phyloP scores from a whole-genome alignment of 2,329 filamentous ascomycete species.

The Cryphonectria naterciae region DNA sequence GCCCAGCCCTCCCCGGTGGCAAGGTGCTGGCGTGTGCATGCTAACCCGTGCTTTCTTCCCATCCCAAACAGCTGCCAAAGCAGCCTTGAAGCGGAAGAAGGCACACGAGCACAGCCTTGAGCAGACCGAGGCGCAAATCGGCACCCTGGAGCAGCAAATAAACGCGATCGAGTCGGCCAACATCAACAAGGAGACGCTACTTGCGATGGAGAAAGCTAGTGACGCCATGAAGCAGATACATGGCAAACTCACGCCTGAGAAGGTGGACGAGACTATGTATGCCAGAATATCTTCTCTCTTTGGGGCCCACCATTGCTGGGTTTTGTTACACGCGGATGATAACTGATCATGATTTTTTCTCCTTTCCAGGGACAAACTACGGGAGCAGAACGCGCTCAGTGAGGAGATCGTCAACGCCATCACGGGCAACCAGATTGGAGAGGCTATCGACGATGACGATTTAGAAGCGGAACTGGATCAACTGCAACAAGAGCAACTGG shows the following conservation, averaged over 20 bases:
- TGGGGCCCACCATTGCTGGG: neutral
- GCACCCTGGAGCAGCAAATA: conserved; percentile 92
- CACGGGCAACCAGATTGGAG: conserved; percentile 68
- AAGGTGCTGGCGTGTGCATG: conserved; percentile 9
- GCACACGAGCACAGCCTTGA: conserved; percentile 88
- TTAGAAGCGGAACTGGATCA: conserved; percentile 83
- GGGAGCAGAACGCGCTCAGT: conserved; percentile 90
- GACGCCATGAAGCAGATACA: conserved; percentile 94
- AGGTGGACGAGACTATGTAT: conserved; percentile 94
- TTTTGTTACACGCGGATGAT: conserved; percentile 20
- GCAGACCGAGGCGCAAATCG: conserved; percentile 87
- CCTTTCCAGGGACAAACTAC: conserved; percentile 75
- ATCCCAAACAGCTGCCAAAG: conserved; percentile 73
- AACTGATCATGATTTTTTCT: conserved; percentile 36
- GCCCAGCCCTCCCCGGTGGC: conserved; percentile 6
- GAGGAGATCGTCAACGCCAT: conserved; percentile 91
- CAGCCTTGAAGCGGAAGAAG: conserved; percentile 92
- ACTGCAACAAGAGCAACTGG: conserved; percentile 80
- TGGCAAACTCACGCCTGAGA: conserved; percentile 85
- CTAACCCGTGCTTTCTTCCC: conserved; percentile 32
- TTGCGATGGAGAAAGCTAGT: conserved; percentile 90
- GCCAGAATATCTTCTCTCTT: conserved; percentile 41
- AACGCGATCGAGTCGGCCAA: conserved; percentile 97
- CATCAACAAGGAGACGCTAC: conserved; percentile 95
- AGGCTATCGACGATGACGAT: conserved; percentile 81